A percentile compares a stretch with the other conserved stretches of the same genome.
Evolutionary conservation across 805 yeast species (phyloP).

Genomic region (Ogataea nonfermentans): DNA sequence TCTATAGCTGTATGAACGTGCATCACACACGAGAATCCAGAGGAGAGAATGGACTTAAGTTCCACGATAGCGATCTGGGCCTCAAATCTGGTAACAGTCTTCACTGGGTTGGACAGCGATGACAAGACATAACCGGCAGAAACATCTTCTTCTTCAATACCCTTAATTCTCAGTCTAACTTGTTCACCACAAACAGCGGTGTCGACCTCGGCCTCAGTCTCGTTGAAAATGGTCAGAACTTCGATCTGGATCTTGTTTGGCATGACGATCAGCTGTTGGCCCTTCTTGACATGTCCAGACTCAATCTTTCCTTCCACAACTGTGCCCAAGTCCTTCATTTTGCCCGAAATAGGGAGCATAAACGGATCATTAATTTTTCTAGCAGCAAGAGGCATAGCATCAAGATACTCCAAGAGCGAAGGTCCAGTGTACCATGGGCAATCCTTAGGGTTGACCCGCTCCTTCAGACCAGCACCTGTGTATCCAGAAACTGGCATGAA

Average conservation of each 20-base stretch:
- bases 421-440: slow-evolving; percentile 98
- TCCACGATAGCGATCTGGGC: slow-evolving; percentile 98
- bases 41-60: slow-evolving; percentile 87
- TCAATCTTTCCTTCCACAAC: slow-evolving; percentile 98
- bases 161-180: slow-evolving; percentile 88
- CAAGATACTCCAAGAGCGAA: slow-evolving; percentile 84
- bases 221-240: slow-evolving; percentile 84
- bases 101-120: slow-evolving; percentile 82
- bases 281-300: slow-evolving; percentile 88
- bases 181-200: slow-evolving; percentile 95
- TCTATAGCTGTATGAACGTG: slow-evolving; percentile 98
- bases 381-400: slow-evolving; percentile 72
- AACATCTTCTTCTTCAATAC: slow-evolving; percentile 96
- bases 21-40: slow-evolving; percentile 98
- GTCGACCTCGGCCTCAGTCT: slow-evolving; percentile 91
- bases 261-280: slow-evolving; percentile 76
- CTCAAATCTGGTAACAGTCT: slow-evolving; percentile 85
- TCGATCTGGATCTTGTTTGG: slow-evolving; percentile 86
- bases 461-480: slow-evolving; percentile 96
- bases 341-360: slow-evolving; percentile 93
- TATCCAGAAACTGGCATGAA: slow-evolving; percentile 98
- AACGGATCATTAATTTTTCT: slow-evolving; percentile 93
- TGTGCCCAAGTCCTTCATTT: slow-evolving; percentile 96
- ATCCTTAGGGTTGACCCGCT: slow-evolving; percentile 62
- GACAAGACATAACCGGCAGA: slow-evolving; percentile 90